phyloP scores from a whole-genome alignment of 805 yeast species.

The Hanseniaspora guilliermondii region DNA sequence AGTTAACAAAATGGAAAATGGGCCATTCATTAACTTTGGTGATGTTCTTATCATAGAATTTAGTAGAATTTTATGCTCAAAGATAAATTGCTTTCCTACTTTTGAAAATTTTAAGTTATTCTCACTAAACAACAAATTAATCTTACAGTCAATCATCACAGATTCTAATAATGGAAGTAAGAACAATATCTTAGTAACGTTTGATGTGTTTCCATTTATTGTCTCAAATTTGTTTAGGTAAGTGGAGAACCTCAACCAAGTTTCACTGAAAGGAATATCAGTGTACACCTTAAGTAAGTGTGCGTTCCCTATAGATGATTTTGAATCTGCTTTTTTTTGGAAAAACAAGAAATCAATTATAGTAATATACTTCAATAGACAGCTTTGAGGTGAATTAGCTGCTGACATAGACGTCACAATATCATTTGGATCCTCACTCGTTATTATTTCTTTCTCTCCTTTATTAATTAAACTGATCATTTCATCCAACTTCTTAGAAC shows the following conservation, averaged over 20 bases:
- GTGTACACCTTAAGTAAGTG: conserved; percentile 38
- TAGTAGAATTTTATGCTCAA: conserved; percentile 72
- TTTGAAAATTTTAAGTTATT: conserved; percentile 33
- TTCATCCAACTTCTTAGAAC: conserved; percentile 43
- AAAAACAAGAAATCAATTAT: conserved; percentile 76
- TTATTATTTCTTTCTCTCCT: conserved; percentile 42
- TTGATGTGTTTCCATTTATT: conserved; percentile 24
- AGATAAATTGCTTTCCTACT: conserved; percentile 65
- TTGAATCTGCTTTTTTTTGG: conserved; percentile 18
- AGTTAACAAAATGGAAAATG: conserved; percentile 75
- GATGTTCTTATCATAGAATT: conserved; percentile 85
- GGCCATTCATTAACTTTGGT: conserved; percentile 91
- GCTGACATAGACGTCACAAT: conserved; percentile 59
- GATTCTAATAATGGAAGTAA: conserved; percentile 81
- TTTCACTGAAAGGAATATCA: conserved; percentile 53
- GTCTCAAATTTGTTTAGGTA: conserved; percentile 49
- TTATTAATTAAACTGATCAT: conserved; percentile 39
- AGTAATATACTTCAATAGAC: conserved; percentile 70
- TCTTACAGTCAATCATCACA: conserved; percentile 91
- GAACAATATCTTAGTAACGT: conserved; percentile 61
- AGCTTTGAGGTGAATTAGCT: conserved; percentile 77
- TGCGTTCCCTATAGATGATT: conserved; percentile 19
- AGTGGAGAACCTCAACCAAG: conserved; percentile 78
- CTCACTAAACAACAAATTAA: conserved; percentile 29
- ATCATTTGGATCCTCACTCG: conserved; percentile 34